Conservation (phyloP, 257 asterid species). For the Jaltomata sinuosa region DNA sequence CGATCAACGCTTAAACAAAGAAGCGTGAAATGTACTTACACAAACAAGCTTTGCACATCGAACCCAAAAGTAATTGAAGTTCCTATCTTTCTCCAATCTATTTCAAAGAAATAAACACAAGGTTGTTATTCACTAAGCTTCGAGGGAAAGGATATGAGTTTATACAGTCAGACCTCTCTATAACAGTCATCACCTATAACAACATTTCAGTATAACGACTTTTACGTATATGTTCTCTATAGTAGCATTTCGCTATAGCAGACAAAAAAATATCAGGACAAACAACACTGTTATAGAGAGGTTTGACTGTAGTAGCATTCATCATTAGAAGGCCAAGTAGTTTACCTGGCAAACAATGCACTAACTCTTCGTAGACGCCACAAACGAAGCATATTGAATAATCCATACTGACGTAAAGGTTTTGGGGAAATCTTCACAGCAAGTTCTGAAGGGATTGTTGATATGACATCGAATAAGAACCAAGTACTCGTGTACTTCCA, state of each 20-base stretch:
- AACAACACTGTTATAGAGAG: neutral
- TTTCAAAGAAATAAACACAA: conserved; percentile 4
- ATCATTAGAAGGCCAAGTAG: neutral
- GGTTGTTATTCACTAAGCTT: too few species aligned
- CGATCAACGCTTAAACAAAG: neutral
- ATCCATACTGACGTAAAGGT: conserved; percentile 50
- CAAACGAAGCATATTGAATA: conserved; percentile 80
- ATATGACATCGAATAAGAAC: conserved; percentile 60
- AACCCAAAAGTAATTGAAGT: conserved; percentile 88
- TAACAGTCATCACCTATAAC: neutral
- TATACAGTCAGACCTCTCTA: neutral
- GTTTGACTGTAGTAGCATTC: neutral
- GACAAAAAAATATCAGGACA: neutral
- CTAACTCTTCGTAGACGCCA: conserved; percentile 93
- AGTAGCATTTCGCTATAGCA: neutral
- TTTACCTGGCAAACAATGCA: conserved; percentile 69
- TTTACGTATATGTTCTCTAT: neutral
- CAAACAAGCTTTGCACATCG: conserved; percentile 78
- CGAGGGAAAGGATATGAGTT: too few species aligned
- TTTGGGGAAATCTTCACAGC: conserved; percentile 49
- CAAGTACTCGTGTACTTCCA: conserved; percentile 48
- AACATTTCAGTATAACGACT: neutral
- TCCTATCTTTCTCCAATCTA: conserved; percentile 88
- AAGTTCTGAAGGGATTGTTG: conserved; percentile 74
- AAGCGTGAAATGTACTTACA: conserved; percentile 37